Evolutionary conservation across 257 asterid genomes (phyloP), one percentile per base, ranked within the genome.

Genomic region (Solanum chilense): DNA sequence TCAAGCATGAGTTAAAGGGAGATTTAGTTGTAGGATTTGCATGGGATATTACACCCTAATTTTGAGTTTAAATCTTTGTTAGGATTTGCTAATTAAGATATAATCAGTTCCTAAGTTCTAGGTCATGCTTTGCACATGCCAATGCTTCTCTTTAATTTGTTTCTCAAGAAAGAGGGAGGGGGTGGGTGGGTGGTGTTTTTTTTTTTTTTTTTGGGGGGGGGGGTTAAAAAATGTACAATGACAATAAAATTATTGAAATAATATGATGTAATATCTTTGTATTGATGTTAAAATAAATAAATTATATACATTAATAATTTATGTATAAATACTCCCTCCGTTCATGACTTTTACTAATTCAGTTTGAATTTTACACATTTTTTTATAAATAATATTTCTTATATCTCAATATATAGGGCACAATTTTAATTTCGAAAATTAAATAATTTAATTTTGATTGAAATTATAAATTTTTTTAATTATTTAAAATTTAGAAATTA

Each of bases 241-340:
- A 91, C 86, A 90, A 89, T 88, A 90, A 93, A 92, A 94, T 91
- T 87, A 92, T 93, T 91, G 93, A 90, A 87, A 91, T 92, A 89
- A n/a, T 25, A 66, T 66, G 35, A 66, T 66, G 73, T 13, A 66
- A 66, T n/a, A 66, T 66, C 15, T 25, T 25, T 66, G 35, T 66
- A 66, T 5, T 25, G 73, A 66, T 69, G 39, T 66, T 25, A 25
- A 66, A n/a, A 25, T 3, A 27, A 18, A 18, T 7, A 52, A 52
- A 56, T 20, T 6, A 56, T 18, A 56, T 56, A 56, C 25, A 56
- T 56, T 56, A 4, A 42, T 42, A 42, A 42, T 42, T 41, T 11
- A 42, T 42, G 47, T 42, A 42, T 42, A 42, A 42, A 10, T 42
- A 42, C 13, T 42, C 13, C 47, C 13, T 42, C 4, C 47, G 0